Evolutionary conservation across 345 rosid genomes (phyloP), one percentile per base, ranked within the genome.

Genomic region (Pugionium cornutum): DNA sequence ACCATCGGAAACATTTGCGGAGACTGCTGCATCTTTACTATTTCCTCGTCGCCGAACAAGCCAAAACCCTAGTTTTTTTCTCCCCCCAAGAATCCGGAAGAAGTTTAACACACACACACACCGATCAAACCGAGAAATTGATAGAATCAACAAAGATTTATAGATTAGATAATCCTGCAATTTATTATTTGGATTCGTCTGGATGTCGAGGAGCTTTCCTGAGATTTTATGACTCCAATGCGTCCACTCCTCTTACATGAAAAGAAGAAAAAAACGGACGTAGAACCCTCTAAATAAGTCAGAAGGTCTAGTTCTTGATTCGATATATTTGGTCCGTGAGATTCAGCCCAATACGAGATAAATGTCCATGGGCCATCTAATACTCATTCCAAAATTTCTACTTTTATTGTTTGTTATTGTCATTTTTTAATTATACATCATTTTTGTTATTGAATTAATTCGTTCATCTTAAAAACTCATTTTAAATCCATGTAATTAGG

Each of bases 1-100:
- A 77, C 65, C 71, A 66, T 50, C 18, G 18, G 18, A 18, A 18
- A 18, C 18, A 18, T 18, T 18, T 18, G 18, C 18, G 18, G 18
- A 18, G 84, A 86, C 82, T 83, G 97, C 89, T 87, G 97, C 98
- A 84, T 83, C 83, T 39, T 9, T 26, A 31, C 69, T 34, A 1
- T n/a, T 32, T 11, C 39, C 8, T 31, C 56, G 9, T 52, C 34
- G 32, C 74, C 36, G 7, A 9, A 3, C 37, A 8, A 61, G 10
- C 4, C 31, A 41, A 64, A 71, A 71, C 75, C 75, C 70, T 71
- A 70, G 4, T 62, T 29, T 1, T 11, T 28, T 45, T 68, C 31
- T 40, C 30, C 34, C 34, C 28, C 5, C n/a, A 58, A 68, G 51
- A 45, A 27, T 45, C 57, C 58, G 55, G 18, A 18, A 27, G 26